Base-by-base conservation (phyloP, 257 asterid species). In the Oldenlandia corymbosa region DNA sequence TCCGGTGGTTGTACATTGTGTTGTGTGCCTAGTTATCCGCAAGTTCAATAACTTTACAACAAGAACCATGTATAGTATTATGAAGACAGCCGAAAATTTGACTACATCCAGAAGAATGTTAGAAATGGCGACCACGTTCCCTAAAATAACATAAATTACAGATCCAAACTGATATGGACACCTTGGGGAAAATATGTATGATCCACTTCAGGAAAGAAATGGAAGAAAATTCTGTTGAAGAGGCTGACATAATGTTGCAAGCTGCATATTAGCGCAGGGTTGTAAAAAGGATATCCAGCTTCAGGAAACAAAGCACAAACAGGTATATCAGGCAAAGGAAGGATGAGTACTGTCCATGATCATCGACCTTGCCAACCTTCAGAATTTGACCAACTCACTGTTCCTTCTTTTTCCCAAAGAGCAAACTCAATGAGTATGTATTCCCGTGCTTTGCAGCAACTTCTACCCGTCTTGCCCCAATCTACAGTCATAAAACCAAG, bases 391-490 rank as follows among this genome's bases (percentile, higher is more conserved):
- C 60, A 7, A 42, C n/a, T 71, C 73, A 83, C 28, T 76, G 21
- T 63, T 67, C 78, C 78, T 86, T 86, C 75, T 75, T 79, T 68
- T 85, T 79, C 60, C 82, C 89, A 27, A 88, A 85, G 50, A 91
- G 95, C 79, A 91, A 81, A 69, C 81, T 57, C 80, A 91, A 10
- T 1, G 98, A 86, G 81, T 91, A 91, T 51, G 93, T 73, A 77
- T 88, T 83, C 70, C 95, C 91, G 63, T 83, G 84, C 77, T 86
- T 75, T 26, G 88, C 88, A 10, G 96, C 96, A 58, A 79, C 92
- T 67, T 81, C 88, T 50, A 91, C 82, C 28, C 96, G 82, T 70
- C 80, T 91, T 60, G 76, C 91, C 56, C 98, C 98, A 69, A 91
- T 74, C 98, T 91, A 60, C 61, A 75, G 53, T 71, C 71, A 65